Conservation (phyloP, 139 green algal species). For the Tetradesmus lagerheimii region DNA sequence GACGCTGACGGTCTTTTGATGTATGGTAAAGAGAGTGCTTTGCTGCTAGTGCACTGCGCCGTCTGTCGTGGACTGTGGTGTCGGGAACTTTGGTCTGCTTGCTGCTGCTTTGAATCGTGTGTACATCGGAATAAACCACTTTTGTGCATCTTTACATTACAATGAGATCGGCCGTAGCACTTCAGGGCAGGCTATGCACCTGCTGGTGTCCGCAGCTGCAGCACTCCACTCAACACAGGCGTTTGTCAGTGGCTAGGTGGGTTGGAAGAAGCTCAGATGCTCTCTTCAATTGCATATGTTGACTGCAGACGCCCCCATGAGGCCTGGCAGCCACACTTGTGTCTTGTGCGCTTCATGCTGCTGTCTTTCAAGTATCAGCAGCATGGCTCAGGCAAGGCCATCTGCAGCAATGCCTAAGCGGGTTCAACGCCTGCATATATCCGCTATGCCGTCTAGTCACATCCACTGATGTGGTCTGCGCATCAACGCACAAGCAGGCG, state of each 20-base stretch:
- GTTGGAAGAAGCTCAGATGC: background rate
- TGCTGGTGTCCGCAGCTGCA: background rate
- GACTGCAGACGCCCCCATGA: background rate
- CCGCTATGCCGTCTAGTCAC: no score
- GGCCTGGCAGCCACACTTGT: background rate
- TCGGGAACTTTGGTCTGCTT: background rate
- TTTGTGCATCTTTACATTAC: no score
- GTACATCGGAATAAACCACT: background rate
- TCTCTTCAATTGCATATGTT: background rate
- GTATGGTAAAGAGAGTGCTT: no score
- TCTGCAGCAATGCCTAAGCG: background rate
- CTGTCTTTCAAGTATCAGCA: background rate
- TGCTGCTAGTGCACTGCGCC: background rate
- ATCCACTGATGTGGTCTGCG: no score
- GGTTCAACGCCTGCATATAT: no score
- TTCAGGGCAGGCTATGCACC: background rate
- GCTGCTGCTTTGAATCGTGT: background rate
- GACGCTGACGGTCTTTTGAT: no score
- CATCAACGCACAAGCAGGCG: no score
- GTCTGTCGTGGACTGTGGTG: background rate
- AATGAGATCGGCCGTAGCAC: background rate
- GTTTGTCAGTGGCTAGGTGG: background rate
- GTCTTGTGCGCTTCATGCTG: background rate
- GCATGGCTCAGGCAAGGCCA: background rate
- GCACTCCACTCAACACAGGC: background rate